phyloP scores from a whole-genome alignment of 163 green algal genomes.

The Scenedesmus sp. region DNA sequence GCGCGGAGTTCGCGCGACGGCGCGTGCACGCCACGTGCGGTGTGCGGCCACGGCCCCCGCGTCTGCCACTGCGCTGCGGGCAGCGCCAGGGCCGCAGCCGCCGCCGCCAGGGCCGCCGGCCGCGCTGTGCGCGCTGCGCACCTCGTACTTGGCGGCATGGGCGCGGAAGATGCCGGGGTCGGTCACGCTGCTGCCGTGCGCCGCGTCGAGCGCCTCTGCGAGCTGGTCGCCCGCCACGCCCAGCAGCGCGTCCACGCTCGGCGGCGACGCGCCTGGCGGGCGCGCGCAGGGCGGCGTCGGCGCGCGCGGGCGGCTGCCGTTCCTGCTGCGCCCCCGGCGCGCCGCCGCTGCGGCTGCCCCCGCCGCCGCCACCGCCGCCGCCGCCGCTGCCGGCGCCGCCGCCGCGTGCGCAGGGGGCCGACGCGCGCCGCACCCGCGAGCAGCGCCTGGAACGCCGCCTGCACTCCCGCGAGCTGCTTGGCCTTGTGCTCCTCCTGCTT shows the following conservation, averaged over 20 bases:
- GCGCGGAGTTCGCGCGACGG: too few species aligned
- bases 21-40: too few species aligned
- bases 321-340: too few species aligned
- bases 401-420: not conserved
- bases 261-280: not conserved
- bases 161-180: constrained; percentile 86
- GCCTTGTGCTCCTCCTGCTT: constrained; percentile 68
- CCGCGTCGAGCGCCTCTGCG: constrained; percentile 77
- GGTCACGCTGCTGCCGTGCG: constrained; percentile 70
- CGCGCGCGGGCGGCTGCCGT: too few species aligned
- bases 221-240: constrained; percentile 77
- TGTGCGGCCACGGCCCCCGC: not conserved
- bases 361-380: not conserved
- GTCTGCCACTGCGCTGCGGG: not conserved
- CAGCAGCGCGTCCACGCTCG: constrained; percentile 58
- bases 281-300: too few species aligned
- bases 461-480: constrained; percentile 50
- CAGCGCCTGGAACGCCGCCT: constrained; percentile 46
- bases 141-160: constrained; percentile 86
- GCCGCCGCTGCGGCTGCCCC: not conserved
- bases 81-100: not conserved
- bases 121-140: too few species aligned
- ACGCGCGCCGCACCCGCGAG: constrained; percentile 2
- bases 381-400: not conserved
- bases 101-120: too few species aligned